These are phyloP conservation scores for Scolecobasidium constrictum DNA, from an alignment of 2,329 filamentous ascomycete species.

Conservation along the genomic window DNA sequence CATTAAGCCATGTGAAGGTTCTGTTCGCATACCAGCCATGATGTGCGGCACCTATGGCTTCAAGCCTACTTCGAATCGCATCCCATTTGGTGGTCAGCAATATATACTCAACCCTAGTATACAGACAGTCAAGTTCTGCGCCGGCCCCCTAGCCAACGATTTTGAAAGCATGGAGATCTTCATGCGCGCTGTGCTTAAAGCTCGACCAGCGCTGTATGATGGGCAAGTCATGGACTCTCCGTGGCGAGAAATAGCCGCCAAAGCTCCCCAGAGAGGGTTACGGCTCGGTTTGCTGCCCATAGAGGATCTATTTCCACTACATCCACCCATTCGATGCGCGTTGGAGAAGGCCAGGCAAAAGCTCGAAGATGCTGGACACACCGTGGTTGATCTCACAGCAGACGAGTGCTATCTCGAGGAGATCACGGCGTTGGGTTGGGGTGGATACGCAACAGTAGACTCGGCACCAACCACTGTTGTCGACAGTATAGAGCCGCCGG, in stretches of 20 bases:
- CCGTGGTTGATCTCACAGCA: slow-evolving; percentile 30
- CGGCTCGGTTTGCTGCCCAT: slow-evolving; percentile 18
- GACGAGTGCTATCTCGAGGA: too few relatives aligned
- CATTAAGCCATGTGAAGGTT: too few relatives aligned
- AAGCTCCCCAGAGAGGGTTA: slow-evolving; percentile 10
- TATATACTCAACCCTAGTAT: too few relatives aligned
- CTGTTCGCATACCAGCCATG: slow-evolving; percentile 75
- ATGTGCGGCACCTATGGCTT: slow-evolving; percentile 38
- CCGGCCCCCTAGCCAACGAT: too few relatives aligned
- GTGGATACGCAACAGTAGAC: too few relatives aligned
- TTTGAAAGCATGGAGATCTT: slow-evolving; percentile 31
- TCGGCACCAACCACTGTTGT: too few relatives aligned
- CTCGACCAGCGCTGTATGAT: slow-evolving; percentile 36
- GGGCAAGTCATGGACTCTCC: slow-evolving; percentile 29
- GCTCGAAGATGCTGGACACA: slow-evolving; percentile 35
- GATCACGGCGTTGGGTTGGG: too few relatives aligned
- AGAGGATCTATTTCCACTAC: slow-evolving; percentile 37
- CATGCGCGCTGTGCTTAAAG: slow-evolving; percentile 29
- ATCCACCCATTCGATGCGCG: slow-evolving; percentile 39
- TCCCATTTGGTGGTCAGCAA: slow-evolving; percentile 16
- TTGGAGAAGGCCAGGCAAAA: slow-evolving; percentile 28
- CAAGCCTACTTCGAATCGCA: slow-evolving; percentile 12
- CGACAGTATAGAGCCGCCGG: too few relatives aligned
- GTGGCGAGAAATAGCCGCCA: slow-evolving; percentile 34
- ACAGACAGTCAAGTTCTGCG: too few relatives aligned